phyloP scores from a whole-genome alignment of 1,284 basidiomycete genomes.

The Lignosus rhinocerotis region DNA sequence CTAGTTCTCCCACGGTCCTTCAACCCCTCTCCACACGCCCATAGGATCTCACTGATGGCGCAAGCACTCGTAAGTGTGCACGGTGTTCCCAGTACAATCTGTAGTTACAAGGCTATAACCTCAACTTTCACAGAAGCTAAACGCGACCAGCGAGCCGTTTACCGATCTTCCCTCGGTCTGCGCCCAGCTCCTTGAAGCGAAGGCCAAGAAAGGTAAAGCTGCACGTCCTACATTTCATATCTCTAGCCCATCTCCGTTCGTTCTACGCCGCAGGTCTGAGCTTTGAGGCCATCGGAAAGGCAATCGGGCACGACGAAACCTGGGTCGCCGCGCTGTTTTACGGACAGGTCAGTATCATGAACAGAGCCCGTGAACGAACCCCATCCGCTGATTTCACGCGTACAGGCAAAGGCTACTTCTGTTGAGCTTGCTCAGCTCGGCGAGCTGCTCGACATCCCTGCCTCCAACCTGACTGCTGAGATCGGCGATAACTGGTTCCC shows the following conservation, averaged over 20 bases:
- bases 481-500: slow-evolving; percentile 75
- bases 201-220: slow-evolving; percentile 60
- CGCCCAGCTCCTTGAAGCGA: slow-evolving; percentile 61
- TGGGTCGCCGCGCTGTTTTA: slow-evolving; percentile 91
- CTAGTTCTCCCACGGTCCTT: slow-evolving; percentile 14
- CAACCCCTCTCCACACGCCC: background rate
- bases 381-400: background rate
- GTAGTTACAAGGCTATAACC: background rate
- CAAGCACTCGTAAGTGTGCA: slow-evolving; percentile 1
- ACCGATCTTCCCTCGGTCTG: slow-evolving; percentile 54
- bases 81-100: too few relatives aligned
- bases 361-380: background rate
- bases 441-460: slow-evolving; percentile 49
- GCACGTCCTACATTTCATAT: background rate
- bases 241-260: background rate
- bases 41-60: slow-evolving; percentile 2
- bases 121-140: slow-evolving; percentile 35
- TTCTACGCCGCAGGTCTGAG: slow-evolving; percentile 50
- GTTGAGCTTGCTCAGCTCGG: slow-evolving; percentile 62
- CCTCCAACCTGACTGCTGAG: slow-evolving; percentile 42
- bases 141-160: slow-evolving; percentile 48
- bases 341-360: slow-evolving; percentile 68
- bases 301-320: slow-evolving; percentile 78
- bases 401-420: slow-evolving; percentile 65
- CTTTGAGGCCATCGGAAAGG: slow-evolving; percentile 72